Evolutionary conservation across 2,329 filamentous ascomycete species (phyloP).

Genomic region (Stagonosporopsis rhizophila): DNA sequence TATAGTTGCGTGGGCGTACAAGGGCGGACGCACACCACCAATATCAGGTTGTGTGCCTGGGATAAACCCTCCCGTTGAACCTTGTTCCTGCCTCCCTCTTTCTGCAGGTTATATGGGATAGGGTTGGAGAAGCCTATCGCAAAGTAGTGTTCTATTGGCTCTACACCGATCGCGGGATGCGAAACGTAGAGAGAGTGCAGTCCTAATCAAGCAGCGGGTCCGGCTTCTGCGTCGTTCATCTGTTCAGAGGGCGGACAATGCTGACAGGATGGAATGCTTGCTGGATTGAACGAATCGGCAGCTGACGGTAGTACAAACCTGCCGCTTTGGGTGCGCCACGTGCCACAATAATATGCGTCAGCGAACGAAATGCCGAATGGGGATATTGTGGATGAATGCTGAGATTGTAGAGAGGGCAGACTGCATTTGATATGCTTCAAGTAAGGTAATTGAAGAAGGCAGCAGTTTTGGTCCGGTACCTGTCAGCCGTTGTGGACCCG

Average conservation of each 20-base stretch:
- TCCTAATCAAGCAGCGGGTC: constrained; percentile 6
- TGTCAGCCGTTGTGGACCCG: not conserved
- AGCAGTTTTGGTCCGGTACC: not conserved
- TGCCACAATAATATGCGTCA: constrained; percentile 10
- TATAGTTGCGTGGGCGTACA: constrained; percentile 2
- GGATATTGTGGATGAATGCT: not conserved
- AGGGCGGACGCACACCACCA: constrained; percentile 5
- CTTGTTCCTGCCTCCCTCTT: not conserved
- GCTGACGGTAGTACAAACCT: constrained; percentile 5
- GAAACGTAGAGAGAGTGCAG: not conserved
- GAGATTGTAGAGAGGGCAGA: not conserved
- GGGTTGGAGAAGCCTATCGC: not conserved
- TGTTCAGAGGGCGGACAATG: constrained; percentile 1
- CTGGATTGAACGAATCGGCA: constrained; percentile 12
- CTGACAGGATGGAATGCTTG: constrained; percentile 17
- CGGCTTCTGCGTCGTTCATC: not conserved
- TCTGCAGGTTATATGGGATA: constrained; percentile 1
- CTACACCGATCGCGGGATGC: constrained; percentile 2
- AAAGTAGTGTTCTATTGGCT: not conserved
- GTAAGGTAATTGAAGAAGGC: constrained; percentile 5
- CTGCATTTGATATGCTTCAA: not conserved
- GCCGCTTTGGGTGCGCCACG: constrained; percentile 4
- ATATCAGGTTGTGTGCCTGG: constrained; percentile 9
- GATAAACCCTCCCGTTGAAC: not conserved
- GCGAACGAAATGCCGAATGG: constrained; percentile 1